Evolutionary conservation across 345 rosid species (phyloP).

Genomic region (Gossypium anomalum): DNA sequence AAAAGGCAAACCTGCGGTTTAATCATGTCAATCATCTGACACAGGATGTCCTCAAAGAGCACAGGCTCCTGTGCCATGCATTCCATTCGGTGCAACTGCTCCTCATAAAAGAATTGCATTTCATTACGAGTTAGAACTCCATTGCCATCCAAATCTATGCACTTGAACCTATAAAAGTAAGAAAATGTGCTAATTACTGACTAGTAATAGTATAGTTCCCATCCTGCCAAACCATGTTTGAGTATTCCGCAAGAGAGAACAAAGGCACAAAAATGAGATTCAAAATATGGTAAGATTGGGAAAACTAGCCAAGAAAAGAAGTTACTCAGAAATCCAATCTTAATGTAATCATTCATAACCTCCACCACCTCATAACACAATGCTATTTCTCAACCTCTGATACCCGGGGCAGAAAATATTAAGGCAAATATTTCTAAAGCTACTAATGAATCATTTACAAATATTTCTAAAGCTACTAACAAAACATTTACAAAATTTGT

Average conservation of each 20-base stretch:
- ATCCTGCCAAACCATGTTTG: neutral
- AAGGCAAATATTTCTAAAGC: neutral
- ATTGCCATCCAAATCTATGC: slow-evolving; percentile 94
- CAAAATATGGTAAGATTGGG: neutral
- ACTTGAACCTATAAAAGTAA: slow-evolving; percentile 66
- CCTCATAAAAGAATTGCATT: slow-evolving; percentile 51
- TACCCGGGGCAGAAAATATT: slow-evolving; percentile 4
- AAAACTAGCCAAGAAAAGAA: slow-evolving; percentile 9
- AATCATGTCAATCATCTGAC: slow-evolving; percentile 95
- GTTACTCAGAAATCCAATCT: slow-evolving; percentile 1
- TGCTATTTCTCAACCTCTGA: neutral
- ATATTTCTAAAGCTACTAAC: neutral
- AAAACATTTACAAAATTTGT: neutral
- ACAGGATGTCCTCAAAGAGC: slow-evolving; percentile 85
- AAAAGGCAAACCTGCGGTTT: slow-evolving; percentile 60
- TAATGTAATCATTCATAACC: neutral
- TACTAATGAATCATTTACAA: neutral
- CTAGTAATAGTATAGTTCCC: neutral
- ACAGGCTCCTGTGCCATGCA: slow-evolving; percentile 99
- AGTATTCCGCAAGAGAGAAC: neutral
- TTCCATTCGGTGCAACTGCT: slow-evolving; percentile 97
- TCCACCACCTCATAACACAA: slow-evolving; percentile 6
- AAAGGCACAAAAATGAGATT: neutral
- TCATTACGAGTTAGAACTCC: slow-evolving; percentile 54
- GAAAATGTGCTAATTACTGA: slow-evolving; percentile 11